These are phyloP conservation scores for Neurospora discreta DNA, from an alignment of 495 filamentous ascomycete species.

Conservation along the genomic window DNA sequence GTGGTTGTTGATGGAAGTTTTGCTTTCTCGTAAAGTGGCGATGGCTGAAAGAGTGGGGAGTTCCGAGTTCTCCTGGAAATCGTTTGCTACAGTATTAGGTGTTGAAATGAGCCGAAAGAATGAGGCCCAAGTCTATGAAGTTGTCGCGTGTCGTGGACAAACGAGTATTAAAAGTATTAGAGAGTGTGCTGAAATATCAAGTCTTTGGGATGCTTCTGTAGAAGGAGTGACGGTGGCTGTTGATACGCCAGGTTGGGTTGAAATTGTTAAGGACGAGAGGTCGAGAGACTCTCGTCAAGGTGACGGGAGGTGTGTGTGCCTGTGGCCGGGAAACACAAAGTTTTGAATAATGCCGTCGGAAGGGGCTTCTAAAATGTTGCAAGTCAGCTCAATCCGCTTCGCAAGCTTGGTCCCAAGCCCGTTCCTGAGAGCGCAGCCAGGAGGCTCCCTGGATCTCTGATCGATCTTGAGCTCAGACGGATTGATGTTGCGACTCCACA, in stretches of 20 bases:
- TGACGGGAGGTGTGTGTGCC: slow-evolving; percentile 16
- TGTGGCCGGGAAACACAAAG: slow-evolving; percentile 28
- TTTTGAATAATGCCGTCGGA: slow-evolving; percentile 22
- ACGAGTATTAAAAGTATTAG: slow-evolving; percentile 43
- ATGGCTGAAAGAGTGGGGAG: slow-evolving; percentile 24
- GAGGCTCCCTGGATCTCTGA: neutral
- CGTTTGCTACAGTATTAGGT: slow-evolving; percentile 15
- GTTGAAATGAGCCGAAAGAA: slow-evolving; percentile 32
- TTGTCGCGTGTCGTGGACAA: slow-evolving; percentile 19
- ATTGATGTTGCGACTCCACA: neutral
- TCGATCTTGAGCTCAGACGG: neutral
- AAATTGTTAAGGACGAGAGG: slow-evolving; percentile 16
- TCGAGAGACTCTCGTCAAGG: slow-evolving; percentile 21
- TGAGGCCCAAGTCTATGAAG: slow-evolving; percentile 13
- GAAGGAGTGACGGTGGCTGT: slow-evolving; percentile 40
- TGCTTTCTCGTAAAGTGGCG: slow-evolving; percentile 9
- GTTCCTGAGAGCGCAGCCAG: neutral
- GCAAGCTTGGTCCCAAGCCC: neutral
- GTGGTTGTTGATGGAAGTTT: neutral
- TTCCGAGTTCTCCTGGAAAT: slow-evolving; percentile 43
- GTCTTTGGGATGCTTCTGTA: slow-evolving; percentile 6
- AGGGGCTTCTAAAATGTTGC: slow-evolving; percentile 12
- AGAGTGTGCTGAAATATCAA: slow-evolving; percentile 39
- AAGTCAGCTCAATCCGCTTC: slow-evolving; percentile 13
- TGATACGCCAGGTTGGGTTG: slow-evolving; percentile 21